Evolutionary conservation across 768 basidiomycete species (phyloP).

Genomic region (Paxillus involutus): DNA sequence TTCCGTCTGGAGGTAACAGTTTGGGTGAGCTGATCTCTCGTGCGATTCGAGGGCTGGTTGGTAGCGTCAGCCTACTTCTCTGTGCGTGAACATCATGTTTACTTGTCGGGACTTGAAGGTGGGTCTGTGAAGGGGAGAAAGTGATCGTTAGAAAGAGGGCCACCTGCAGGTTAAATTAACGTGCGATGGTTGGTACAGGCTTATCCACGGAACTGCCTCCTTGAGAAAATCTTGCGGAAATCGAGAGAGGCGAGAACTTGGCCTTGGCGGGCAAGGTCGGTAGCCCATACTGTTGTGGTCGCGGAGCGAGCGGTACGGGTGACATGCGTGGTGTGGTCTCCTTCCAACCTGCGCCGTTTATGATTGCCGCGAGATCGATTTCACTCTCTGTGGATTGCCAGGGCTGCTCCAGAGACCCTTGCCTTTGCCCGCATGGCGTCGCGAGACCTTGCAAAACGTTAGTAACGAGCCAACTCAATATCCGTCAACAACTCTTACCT

Average conservation of each 20-base stretch:
- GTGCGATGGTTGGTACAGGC: background rate
- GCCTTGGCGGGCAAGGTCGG: background rate
- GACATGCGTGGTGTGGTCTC: background rate
- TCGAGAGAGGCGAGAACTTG: background rate
- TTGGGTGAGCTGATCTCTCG: slow-evolving; percentile 31
- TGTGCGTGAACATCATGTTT: slow-evolving; percentile 11
- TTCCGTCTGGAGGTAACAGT: slow-evolving; percentile 9
- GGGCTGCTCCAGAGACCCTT: slow-evolving; percentile 6
- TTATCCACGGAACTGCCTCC: slow-evolving; percentile 1
- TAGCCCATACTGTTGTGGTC: background rate
- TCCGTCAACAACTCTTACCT: slow-evolving; percentile 29
- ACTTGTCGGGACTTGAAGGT: background rate
- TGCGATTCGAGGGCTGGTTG: slow-evolving; percentile 23
- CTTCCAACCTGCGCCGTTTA: background rate
- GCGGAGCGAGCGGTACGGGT: background rate
- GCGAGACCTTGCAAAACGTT: slow-evolving; percentile 32
- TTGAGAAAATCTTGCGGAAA: background rate
- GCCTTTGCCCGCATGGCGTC: slow-evolving; percentile 21
- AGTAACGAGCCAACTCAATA: background rate
- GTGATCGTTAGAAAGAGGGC: slow-evolving; percentile 20
- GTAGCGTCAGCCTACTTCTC: slow-evolving; percentile 23
- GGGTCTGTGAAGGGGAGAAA: slow-evolving; percentile 16
- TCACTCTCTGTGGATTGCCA: slow-evolving; percentile 4
- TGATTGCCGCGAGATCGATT: background rate
- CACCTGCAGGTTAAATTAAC: slow-evolving; percentile 1